phyloP scores from a whole-genome alignment of 176 grass and related monocot species.

The Tillandsia fasciculata region DNA sequence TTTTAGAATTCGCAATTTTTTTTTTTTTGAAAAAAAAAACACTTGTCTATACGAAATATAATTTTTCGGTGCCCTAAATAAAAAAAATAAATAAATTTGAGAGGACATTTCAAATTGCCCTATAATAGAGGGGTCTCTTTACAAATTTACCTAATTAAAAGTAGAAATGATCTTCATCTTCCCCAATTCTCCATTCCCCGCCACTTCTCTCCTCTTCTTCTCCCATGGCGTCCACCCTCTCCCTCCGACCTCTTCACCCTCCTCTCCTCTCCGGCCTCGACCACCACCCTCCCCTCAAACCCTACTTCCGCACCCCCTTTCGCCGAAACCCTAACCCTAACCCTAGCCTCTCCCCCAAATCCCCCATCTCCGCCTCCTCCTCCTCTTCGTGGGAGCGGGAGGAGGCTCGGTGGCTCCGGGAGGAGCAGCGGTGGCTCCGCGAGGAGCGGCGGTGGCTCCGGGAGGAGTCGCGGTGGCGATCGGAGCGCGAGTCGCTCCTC shows the following conservation, averaged over 20 bases:
- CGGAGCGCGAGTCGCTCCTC: constrained; percentile 61
- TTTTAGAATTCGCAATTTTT: no score
- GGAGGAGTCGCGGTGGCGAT: constrained; percentile 59
- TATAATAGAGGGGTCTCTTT: no score
- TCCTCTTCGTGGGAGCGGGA: constrained; percentile 54
- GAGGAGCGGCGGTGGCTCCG: constrained; percentile 77
- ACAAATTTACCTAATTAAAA: neutral
- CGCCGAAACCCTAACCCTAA: neutral
- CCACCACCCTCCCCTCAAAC: constrained; percentile 10
- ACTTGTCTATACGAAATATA: no score
- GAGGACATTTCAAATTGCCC: no score
- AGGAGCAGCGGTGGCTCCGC: constrained; percentile 69
- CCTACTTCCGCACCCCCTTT: neutral
- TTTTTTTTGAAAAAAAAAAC: no score
- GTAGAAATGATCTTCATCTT: neutral
- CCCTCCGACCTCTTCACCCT: neutral
- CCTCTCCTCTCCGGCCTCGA: constrained; percentile 11
- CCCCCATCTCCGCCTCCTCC: constrained; percentile 7
- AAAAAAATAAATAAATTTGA: no score
- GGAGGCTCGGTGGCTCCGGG: constrained; percentile 67
- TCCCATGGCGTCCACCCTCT: neutral
- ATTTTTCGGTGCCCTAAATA: no score
- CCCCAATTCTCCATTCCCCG: neutral
- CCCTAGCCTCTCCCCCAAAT: neutral
- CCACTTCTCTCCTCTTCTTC: constrained; percentile 3